Percentiles rank a stretch among this genome's conserved stretches.
Evolutionary conservation across 2,329 filamentous ascomycete species (phyloP).

Genomic region (Nigrograna mackinnonii): DNA sequence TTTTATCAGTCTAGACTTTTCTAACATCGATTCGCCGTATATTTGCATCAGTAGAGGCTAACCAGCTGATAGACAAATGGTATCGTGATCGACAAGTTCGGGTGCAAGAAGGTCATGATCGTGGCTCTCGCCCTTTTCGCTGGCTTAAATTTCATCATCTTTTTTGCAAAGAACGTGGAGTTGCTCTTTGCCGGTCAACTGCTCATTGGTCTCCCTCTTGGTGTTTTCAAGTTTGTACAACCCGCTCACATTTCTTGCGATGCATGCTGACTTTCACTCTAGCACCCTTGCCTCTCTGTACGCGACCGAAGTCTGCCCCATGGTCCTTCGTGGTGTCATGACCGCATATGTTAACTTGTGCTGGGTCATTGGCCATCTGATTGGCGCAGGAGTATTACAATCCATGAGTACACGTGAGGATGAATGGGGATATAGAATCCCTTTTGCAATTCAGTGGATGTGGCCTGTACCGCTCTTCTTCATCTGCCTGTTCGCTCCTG

Average conservation of each 20-base stretch:
- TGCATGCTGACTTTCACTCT: neutral
- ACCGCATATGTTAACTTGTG: no score
- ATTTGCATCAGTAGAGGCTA: no score
- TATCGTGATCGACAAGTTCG: constrained; percentile 40
- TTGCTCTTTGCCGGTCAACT: neutral
- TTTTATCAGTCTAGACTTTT: no score
- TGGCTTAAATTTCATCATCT: neutral
- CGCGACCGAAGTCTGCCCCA: no score
- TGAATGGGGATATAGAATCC: neutral
- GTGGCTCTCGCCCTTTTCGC: constrained; percentile 5
- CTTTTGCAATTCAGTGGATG: neutral
- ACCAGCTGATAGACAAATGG: no score
- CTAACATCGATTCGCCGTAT: no score
- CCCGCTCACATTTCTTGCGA: neutral
- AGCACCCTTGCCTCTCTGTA: no score
- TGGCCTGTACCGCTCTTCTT: neutral
- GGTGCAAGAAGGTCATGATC: constrained; percentile 18
- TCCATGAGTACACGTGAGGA: neutral
- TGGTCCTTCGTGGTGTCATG: no score
- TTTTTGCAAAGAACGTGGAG: neutral
- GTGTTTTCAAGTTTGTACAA: no score
- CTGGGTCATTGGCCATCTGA: neutral
- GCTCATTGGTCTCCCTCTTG: neutral
- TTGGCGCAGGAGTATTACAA: neutral
- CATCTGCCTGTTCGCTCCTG: neutral